phyloP scores from a whole-genome alignment of 2,329 filamentous ascomycete genomes.

The Grosmannia clavigera region DNA sequence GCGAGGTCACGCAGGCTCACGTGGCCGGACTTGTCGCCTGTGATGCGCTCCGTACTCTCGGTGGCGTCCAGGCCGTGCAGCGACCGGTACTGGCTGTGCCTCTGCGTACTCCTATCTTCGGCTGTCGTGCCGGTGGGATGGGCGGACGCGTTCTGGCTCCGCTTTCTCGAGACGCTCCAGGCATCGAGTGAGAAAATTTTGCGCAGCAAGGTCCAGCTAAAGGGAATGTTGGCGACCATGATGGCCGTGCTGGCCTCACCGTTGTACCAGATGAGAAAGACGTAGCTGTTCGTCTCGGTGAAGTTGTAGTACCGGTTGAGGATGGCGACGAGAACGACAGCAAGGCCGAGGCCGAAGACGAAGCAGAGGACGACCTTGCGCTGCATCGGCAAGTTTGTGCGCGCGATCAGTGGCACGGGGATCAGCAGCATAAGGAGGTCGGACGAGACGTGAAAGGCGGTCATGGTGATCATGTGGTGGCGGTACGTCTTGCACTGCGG shows the following conservation, averaged over 20 bases:
- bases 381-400: slow-evolving; percentile 22
- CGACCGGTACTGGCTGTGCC: neutral
- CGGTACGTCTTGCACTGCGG: slow-evolving; percentile 32
- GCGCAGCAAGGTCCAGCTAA: slow-evolving; percentile 44
- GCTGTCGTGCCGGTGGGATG: neutral
- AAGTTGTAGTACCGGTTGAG: slow-evolving; percentile 53
- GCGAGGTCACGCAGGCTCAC: neutral
- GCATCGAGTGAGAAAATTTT: slow-evolving; percentile 20
- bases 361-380: slow-evolving; percentile 38
- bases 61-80: neutral
- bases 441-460: slow-evolving; percentile 34
- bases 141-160: neutral
- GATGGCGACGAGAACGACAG: slow-evolving; percentile 40
- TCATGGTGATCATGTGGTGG: slow-evolving; percentile 33
- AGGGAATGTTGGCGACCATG: slow-evolving; percentile 47
- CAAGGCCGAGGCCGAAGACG: slow-evolving; percentile 44
- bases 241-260: slow-evolving; percentile 47
- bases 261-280: slow-evolving; percentile 49
- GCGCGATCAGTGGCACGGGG: slow-evolving; percentile 30
- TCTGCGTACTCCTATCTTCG: neutral
- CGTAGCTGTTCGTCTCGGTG: slow-evolving; percentile 37
- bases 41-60: slow-evolving; percentile 9
- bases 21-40: neutral
- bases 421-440: slow-evolving; percentile 32
- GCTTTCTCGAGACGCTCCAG: slow-evolving; percentile 7